Evolutionary conservation across 2,329 filamentous ascomycete species (phyloP), one percentile per base, ranked within the genome.

Genomic region (Cordyceps tenuipes): DNA sequence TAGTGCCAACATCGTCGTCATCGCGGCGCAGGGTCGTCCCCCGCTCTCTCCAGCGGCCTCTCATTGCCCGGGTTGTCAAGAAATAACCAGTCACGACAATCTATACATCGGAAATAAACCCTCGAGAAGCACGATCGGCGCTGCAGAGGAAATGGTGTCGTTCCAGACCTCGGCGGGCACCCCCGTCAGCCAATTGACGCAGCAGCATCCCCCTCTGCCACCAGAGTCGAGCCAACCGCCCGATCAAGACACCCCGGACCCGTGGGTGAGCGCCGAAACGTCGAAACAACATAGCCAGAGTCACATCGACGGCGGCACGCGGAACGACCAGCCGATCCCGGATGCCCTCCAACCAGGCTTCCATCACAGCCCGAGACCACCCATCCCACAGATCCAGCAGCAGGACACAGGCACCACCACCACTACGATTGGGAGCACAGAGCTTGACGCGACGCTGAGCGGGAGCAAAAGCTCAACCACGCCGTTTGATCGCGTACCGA

Each of bases 131-230:
- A 26, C 39, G 17, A 46, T 31, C 23, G 39, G 48, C n/a, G 23
- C 47, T 10, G 46, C 12, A 43, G 29, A 41, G 43, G 41, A 49
- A 48, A 61, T 61, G 60, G 55, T 61, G 49, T 61, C 60, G 23
- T 59, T 47, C 26, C 60, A 61, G 29, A 54, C 60, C 34, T 34
- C 60, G 2, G 44, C 50, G 17, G 51, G 34, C 12, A 23, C 51
- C n/a, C 23, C 51, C 43, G 51, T 15, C 36, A 15, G 19, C 46
- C 34, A 43, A 29, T 36, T 39, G 13, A 21, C 34, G 8, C 34
- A 55, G 34, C 34, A 47, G n/a, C n/a, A n/a, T 44, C 46, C 58
- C 39, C 52, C 51, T 17, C 59, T 36, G 19, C 50, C 15, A 21
- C 17, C 50, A 15, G 43, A 8, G 13, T 57, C 59, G 36, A 51